Evolutionary conservation across 1,284 basidiomycete species (phyloP), one percentile per base, ranked within the genome.

Genomic region (Sporisorium scitamineum): DNA sequence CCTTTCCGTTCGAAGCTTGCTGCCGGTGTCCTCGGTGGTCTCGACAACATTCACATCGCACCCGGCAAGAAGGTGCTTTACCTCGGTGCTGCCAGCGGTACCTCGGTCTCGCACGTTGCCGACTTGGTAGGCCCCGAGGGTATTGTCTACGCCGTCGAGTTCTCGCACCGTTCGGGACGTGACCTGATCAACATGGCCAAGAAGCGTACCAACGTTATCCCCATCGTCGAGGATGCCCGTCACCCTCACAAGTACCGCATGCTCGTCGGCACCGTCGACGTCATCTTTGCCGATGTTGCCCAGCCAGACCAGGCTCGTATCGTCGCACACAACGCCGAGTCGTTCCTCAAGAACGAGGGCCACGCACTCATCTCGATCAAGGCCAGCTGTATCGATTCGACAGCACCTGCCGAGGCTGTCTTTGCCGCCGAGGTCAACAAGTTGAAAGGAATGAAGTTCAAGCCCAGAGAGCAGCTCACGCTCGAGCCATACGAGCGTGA

Each of bases 101-200:
- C 97, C 42, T 95, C 93, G 87, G 97, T 99, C 74, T 95, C 93
- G 83, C 96, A 99, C 89, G 96, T 99, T 61, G 95, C 96, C 50
- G 96, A 99, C 87, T 92, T 99, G 76, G 95, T 99, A 84, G 96
- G 96, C 27, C 95, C 97, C 45, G 94, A 97, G 82, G 96, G 96
- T 65, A 90, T 93, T 69, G 97, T 99, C 13, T 99, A 99, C 86
- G 96, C 96, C 45, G 97, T 99, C 66, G 96, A 99, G 87, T 99
- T 99, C 88, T 98, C 95, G 4, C 90, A 92, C 85, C 91, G 97
- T 80, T 96, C 94, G 69, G 96, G 96, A 51, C 93, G 96, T 88
- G 96, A 99, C 87, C 88, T 99, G 71, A 97, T 99, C 84, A 94
- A 94, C 87, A 99, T 99, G 97, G 96, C 97, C 58, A 98, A 99